phyloP scores from a whole-genome alignment of 1,284 basidiomycete species.

The Leccinum griseonigrum region DNA sequence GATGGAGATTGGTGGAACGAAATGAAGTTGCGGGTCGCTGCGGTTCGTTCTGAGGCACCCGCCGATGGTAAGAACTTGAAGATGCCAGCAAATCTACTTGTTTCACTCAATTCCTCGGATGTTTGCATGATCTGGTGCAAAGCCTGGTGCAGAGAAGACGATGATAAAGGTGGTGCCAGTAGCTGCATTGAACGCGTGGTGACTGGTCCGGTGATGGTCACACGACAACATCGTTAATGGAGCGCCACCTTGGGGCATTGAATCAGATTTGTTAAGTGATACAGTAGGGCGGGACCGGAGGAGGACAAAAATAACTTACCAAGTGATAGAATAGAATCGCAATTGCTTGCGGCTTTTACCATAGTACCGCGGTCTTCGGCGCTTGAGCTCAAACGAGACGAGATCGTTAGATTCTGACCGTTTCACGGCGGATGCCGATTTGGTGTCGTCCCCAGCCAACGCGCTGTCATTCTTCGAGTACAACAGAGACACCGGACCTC shows the following conservation, averaged over 20 bases:
- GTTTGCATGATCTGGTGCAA: not conserved
- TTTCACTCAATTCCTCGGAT: not conserved
- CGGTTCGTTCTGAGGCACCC: not conserved
- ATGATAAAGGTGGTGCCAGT: too few relatives aligned
- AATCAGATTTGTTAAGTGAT: not conserved
- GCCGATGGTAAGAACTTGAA: not conserved
- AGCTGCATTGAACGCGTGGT: too few relatives aligned
- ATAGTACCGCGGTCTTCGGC: not conserved
- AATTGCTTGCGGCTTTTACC: too few relatives aligned
- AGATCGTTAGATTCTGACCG: not conserved
- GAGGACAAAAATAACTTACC: not conserved
- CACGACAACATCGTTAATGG: too few relatives aligned
- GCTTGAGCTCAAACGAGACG: not conserved
- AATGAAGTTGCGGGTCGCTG: not conserved
- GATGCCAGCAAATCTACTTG: not conserved
- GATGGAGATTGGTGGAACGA: slow-evolving; percentile 4
- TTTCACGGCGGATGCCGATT: not conserved
- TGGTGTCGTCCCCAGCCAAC: not conserved
- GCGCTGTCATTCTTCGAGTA: not conserved
- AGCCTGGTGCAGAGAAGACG: not conserved
- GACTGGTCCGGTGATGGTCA: too few relatives aligned
- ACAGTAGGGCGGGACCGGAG: not conserved
- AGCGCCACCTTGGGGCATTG: too few relatives aligned
- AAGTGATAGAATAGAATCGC: not conserved
- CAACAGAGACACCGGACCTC: not conserved